These are phyloP conservation scores for Eimeria praecox DNA, from an alignment of 169 alveolate species.

Conservation along the genomic window DNA sequence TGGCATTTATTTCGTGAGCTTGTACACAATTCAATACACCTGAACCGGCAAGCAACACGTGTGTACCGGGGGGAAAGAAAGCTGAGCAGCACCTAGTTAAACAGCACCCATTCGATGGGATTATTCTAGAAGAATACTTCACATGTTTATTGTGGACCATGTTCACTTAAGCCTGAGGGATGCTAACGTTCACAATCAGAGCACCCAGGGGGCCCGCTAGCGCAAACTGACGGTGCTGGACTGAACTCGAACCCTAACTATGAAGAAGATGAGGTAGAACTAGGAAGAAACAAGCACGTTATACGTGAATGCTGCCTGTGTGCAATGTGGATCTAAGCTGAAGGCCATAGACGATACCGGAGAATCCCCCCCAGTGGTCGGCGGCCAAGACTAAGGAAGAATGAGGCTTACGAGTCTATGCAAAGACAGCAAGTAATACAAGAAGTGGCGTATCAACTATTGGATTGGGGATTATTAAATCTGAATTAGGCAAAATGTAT, in stretches of 20 bases:
- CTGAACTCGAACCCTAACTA: not conserved
- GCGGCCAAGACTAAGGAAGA: not conserved
- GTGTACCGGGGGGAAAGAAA: no score
- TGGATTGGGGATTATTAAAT: not conserved
- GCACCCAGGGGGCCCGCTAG: not conserved
- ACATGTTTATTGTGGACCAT: not conserved
- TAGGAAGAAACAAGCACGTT: not conserved
- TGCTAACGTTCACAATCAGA: not conserved
- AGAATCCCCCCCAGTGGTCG: not conserved
- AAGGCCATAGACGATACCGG: not conserved
- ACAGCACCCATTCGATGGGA: not conserved
- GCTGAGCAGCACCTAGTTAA: no score
- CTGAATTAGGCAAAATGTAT: not conserved
- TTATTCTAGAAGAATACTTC: not conserved
- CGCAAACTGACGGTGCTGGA: not conserved
- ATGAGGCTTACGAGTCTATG: not conserved
- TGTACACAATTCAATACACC: no score
- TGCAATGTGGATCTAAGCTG: not conserved
- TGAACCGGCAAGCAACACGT: no score
- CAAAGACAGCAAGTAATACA: constrained; percentile 4
- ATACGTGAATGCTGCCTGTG: not conserved
- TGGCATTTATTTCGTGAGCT: no score
- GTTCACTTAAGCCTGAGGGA: not conserved
- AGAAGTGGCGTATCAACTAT: not conserved
- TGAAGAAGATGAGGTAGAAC: not conserved